Evolutionary conservation across 1,284 basidiomycete species (phyloP), one percentile per base, ranked within the genome.

Genomic region (Ganoderma multipileum): DNA sequence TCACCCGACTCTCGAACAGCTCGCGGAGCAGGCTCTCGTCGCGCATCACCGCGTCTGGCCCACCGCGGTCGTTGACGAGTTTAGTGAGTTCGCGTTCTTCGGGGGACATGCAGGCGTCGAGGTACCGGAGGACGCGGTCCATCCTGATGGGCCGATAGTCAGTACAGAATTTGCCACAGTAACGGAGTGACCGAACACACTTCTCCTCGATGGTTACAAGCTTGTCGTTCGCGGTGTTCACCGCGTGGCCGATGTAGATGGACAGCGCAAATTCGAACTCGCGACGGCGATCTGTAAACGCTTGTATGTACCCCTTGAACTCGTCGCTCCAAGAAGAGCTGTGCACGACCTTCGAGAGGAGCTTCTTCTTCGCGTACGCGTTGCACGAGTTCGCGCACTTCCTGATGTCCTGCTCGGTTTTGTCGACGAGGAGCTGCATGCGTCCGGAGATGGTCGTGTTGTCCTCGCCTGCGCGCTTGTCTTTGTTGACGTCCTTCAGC

Each of bases 291-390:
- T 74, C 73, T 5, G 72, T 71, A 70, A 84, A 84, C 2, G 62
- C 73, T 7, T 70, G 61, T 16, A 78, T 75, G 63, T 76, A 83
- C 11, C 66, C 76, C 4, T 79, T 75, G 12, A 85, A 75, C 7
- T 76, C 76, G 5, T 52, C 41, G 59, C 83, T 79, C 77, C 83
- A 85, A 36, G 76, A 71, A 38, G 79, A 74, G 28, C 79, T 74
- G 36, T 80, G 79, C 39, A 84, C 65, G 0, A 81, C 77, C 64
- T 82, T 83, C 9, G 81, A 80, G 73, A 77, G 50, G 16, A 73
- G 65, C 42, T 70, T 72, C 65, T 76, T 76, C 72, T 77, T 78
- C 26, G 68, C 67, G 61, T 77, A 80, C 1, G 75, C 72, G 50
- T 79, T 78, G 69, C 79, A 80, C 6, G 68, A 68, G 33, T 77